A percentile compares a stretch with the other conserved stretches of the same genome.
These are phyloP conservation scores for Clitoria ternatea DNA, from an alignment of 306 rosid species.

Conservation along the genomic window DNA sequence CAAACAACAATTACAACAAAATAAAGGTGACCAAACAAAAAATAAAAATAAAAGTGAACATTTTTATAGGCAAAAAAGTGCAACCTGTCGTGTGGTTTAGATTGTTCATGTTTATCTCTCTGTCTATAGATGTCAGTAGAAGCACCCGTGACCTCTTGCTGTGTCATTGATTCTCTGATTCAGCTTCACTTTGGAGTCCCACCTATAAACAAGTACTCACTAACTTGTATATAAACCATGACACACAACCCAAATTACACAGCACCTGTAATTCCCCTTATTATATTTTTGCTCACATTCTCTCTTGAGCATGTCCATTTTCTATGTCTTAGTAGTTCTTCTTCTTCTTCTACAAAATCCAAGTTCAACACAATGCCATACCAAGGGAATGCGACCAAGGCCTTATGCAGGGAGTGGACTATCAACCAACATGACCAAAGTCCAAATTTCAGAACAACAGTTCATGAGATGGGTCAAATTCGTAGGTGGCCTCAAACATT, in stretches of 20 bases:
- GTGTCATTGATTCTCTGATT: conserved; percentile 50
- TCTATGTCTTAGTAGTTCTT: conserved; percentile 22
- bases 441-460: conserved; percentile 73
- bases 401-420: conserved; percentile 22
- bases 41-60: background rate
- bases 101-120: conserved; percentile 28
- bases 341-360: conserved; percentile 41
- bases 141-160: conserved; percentile 80
- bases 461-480: conserved; percentile 89
- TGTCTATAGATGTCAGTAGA: conserved; percentile 32
- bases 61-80: conserved; percentile 46
- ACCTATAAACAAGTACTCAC: conserved; percentile 18
- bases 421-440: conserved; percentile 45
- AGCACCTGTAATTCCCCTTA: background rate
- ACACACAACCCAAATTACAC: conserved; percentile 7
- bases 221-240: conserved; percentile 26
- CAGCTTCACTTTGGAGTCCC: conserved; percentile 45
- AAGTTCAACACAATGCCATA: conserved; percentile 44
- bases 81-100: conserved; percentile 38
- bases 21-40: conserved; percentile 31
- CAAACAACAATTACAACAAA: conserved; percentile 44
- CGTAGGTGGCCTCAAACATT: conserved; percentile 77
- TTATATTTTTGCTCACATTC: conserved; percentile 18
- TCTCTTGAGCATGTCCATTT: conserved; percentile 46
- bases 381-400: conserved; percentile 55